Percentiles rank a stretch among this genome's conserved stretches.
phyloP scores from a whole-genome alignment of 176 grass and related monocot species.

The Musa troglodytarum region DNA sequence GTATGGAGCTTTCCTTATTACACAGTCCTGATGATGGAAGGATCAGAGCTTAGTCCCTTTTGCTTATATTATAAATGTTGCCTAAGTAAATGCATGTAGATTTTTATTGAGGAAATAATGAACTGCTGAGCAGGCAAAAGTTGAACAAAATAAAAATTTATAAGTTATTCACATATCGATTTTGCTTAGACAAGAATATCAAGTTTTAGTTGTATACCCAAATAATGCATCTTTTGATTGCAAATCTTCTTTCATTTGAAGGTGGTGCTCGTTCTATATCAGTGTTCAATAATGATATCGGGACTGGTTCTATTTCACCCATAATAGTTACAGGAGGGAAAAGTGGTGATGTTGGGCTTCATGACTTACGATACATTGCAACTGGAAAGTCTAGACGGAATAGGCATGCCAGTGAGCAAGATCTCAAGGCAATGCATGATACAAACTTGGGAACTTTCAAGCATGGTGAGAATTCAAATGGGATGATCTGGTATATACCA shows the following conservation, averaged over 20 bases:
- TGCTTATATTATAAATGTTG: too few species aligned
- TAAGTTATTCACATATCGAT: too few species aligned
- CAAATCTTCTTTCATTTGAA: slow-evolving; percentile 35
- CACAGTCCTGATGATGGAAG: too few species aligned
- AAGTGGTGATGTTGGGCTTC: slow-evolving; percentile 73
- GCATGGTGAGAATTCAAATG: slow-evolving; percentile 34
- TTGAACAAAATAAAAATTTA: too few species aligned
- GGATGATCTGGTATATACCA: slow-evolving; percentile 89
- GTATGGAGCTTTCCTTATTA: too few species aligned
- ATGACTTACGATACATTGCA: slow-evolving; percentile 81
- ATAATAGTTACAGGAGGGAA: slow-evolving; percentile 81
- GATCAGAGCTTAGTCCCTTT: too few species aligned
- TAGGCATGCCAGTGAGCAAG: slow-evolving; percentile 35
- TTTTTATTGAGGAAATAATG: too few species aligned
- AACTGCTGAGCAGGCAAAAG: too few species aligned
- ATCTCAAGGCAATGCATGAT: slow-evolving; percentile 26
- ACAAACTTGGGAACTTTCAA: slow-evolving; percentile 30
- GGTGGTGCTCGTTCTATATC: slow-evolving; percentile 79
- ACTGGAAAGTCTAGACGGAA: slow-evolving; percentile 55
- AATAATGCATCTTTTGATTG: slow-evolving; percentile 5
- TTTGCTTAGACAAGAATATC: too few species aligned
- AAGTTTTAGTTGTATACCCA: background rate
- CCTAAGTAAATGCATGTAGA: too few species aligned
- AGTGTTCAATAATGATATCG: slow-evolving; percentile 62
- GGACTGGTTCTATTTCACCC: slow-evolving; percentile 68